Conservation (phyloP, 2,329 filamentous ascomycete genomes). For the Fusarium globosum region DNA sequence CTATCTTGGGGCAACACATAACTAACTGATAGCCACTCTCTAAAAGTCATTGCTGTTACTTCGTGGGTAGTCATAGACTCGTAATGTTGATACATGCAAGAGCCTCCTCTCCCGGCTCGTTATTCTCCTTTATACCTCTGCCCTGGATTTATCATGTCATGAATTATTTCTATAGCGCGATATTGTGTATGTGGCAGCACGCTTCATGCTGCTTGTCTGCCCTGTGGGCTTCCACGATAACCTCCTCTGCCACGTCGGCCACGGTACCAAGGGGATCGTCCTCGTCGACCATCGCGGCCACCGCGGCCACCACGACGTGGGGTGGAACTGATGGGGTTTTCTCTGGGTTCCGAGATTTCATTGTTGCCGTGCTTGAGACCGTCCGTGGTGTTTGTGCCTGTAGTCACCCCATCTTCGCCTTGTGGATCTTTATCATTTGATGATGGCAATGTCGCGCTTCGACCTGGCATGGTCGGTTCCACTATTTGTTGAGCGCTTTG, state of each 20-base stretch:
- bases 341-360: conserved; percentile 11
- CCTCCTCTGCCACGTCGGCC: conserved; percentile 44
- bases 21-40: neutral
- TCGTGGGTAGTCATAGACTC: neutral
- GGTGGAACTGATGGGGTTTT: neutral
- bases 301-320: conserved; percentile 36
- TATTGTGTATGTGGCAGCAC: neutral
- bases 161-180: neutral
- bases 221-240: conserved; percentile 16
- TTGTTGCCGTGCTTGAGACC: conserved; percentile 16
- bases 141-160: conserved; percentile 1
- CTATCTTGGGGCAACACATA: neutral
- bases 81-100: conserved; percentile 11
- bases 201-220: conserved; percentile 5
- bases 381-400: neutral
- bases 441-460: neutral
- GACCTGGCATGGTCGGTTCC: neutral
- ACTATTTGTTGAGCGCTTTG: neutral
- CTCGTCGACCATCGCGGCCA: conserved; percentile 42
- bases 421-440: neutral
- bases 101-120: neutral
- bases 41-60: neutral
- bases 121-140: neutral
- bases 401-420: neutral
- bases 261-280: conserved; percentile 42